Percentiles rank a stretch among this genome's conserved stretches.
These are phyloP conservation scores for Boletus subparvulus DNA, from an alignment of 768 basidiomycete genomes.

Conservation along the genomic window DNA sequence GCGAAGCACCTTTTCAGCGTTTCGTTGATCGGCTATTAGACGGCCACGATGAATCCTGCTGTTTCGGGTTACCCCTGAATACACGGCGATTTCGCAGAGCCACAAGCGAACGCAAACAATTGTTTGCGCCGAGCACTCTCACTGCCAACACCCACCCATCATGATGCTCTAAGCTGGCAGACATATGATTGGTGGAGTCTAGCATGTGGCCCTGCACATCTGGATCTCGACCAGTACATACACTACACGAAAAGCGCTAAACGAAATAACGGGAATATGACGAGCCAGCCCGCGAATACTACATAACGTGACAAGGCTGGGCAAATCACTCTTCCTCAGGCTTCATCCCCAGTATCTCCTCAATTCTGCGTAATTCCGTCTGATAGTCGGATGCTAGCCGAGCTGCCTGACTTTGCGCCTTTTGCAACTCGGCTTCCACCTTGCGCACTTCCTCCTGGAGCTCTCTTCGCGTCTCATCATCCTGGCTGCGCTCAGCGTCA, in stretches of 20 bases:
- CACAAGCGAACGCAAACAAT: background rate
- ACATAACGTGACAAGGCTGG: conserved; percentile 22
- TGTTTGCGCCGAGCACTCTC: background rate
- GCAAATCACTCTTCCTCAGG: conserved; percentile 21
- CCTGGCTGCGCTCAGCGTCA: conserved; percentile 43
- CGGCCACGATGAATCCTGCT: conserved; percentile 29
- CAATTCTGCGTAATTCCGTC: conserved; percentile 34
- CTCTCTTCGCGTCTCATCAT: conserved; percentile 48
- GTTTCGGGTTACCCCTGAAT: conserved; percentile 7
- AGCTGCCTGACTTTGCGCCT: conserved; percentile 30
- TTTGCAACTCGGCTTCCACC: conserved; percentile 30
- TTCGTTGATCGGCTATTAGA: conserved; percentile 28
- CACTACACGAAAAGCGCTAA: conserved; percentile 1
- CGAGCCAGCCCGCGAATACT: conserved; percentile 24
- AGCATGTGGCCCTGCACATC: conserved; percentile 9
- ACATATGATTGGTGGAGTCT: conserved; percentile 4
- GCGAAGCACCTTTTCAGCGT: conserved; percentile 19
- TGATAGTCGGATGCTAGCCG: conserved; percentile 36
- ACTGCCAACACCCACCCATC: conserved; percentile 1
- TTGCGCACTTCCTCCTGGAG: conserved; percentile 40
- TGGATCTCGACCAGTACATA: conserved; percentile 16
- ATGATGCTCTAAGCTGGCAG: background rate
- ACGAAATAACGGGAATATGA: conserved; percentile 6
- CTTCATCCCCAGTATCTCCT: conserved; percentile 32
- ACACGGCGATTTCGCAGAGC: conserved; percentile 21